Conservation (phyloP, 2,329 filamentous ascomycete species). For the Hawksworthiomyces lignivorus region DNA sequence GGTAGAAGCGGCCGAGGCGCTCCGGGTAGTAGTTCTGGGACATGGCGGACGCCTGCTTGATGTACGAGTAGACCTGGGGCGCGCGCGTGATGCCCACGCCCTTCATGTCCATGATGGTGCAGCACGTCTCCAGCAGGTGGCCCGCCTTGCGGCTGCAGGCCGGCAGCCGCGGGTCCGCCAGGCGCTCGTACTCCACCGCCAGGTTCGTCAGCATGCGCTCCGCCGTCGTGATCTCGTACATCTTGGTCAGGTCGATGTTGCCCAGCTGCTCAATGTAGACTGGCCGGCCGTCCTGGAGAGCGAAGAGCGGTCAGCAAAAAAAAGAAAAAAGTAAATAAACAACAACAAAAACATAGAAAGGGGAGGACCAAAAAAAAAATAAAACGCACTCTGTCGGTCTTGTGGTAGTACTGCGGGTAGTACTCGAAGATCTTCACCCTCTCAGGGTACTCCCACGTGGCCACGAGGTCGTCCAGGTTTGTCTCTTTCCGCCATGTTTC, state of each 20-base stretch:
- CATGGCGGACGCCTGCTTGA: constrained; percentile 76
- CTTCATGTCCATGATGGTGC: constrained; percentile 97
- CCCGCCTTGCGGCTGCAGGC: constrained; percentile 90
- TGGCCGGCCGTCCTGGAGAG: constrained; percentile 88
- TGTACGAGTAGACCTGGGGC: constrained; percentile 78
- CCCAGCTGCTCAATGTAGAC: constrained; percentile 96
- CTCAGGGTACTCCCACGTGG: constrained; percentile 80
- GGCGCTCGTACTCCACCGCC: constrained; percentile 94
- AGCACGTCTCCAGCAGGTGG: constrained; percentile 90
- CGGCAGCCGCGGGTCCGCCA: constrained; percentile 85
- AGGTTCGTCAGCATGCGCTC: constrained; percentile 97
- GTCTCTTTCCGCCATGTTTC: constrained; percentile 89
- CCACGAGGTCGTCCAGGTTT: constrained; percentile 72
- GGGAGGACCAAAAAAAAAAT: neutral
- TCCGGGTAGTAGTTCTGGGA: constrained; percentile 99
- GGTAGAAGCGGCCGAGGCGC: constrained; percentile 87
- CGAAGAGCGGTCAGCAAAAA: neutral
- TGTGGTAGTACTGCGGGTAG: constrained; percentile 99
- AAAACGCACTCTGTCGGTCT: constrained; percentile 66
- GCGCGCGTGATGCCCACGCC: constrained; percentile 80
- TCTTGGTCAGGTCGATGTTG: constrained; percentile 79
- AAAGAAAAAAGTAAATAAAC: neutral
- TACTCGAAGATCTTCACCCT: constrained; percentile 76
- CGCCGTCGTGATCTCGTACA: constrained; percentile 86
- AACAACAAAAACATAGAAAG: neutral